phyloP scores from a whole-genome alignment of 2,329 filamentous ascomycete genomes.

The Ramichloridium luteum region DNA sequence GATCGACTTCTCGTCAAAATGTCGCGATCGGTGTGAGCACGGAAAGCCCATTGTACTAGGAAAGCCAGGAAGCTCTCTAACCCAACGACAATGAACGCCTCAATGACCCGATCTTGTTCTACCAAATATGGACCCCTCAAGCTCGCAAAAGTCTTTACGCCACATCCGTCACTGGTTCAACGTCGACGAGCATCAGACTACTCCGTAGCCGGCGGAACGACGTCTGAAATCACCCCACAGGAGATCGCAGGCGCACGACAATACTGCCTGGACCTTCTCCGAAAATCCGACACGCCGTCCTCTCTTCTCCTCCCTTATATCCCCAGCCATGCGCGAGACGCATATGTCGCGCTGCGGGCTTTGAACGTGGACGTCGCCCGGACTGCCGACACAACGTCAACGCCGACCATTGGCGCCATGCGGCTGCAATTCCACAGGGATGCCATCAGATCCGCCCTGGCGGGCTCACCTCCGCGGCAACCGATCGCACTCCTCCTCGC shows the following conservation, averaged over 20 bases:
- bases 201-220: slow-evolving; percentile 14
- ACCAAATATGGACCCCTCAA: too few relatives aligned
- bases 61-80: too few relatives aligned
- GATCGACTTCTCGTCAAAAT: too few relatives aligned
- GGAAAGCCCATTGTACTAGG: too few relatives aligned
- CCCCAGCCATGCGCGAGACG: slow-evolving; percentile 59
- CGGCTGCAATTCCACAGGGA: slow-evolving; percentile 95
- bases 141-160: too few relatives aligned
- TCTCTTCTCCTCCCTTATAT: slow-evolving; percentile 79
- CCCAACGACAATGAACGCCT: too few relatives aligned
- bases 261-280: slow-evolving; percentile 48
- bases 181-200: slow-evolving; percentile 11
- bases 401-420: slow-evolving; percentile 72
- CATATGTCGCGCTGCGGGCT: slow-evolving; percentile 80
- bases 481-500: slow-evolving; percentile 79
- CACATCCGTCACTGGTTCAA: too few relatives aligned
- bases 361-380: slow-evolving; percentile 87
- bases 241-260: slow-evolving; percentile 43
- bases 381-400: slow-evolving; percentile 81
- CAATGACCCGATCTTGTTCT: too few relatives aligned
- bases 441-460: slow-evolving; percentile 63
- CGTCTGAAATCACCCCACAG: slow-evolving; percentile 14
- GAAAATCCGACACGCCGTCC: slow-evolving; percentile 79
- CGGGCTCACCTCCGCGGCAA: slow-evolving; percentile 71
- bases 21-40: too few relatives aligned